Evolutionary conservation across 345 rosid species (phyloP).

Genomic region (Eucalyptus cladocalyx): DNA sequence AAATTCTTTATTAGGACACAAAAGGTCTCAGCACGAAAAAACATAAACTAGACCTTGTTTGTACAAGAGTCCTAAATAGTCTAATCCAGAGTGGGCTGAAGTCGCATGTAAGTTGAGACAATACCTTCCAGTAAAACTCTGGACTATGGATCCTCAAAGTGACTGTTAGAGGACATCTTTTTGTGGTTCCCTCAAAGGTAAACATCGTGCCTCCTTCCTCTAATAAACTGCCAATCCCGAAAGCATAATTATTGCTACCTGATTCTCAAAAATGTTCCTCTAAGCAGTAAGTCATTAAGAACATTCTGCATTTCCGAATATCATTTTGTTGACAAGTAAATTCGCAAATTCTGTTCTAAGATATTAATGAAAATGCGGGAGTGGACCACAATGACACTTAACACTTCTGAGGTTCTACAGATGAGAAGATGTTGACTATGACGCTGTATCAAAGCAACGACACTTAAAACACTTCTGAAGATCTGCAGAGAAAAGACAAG

Average conservation of each 20-base stretch:
- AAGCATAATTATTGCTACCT: neutral
- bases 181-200: constrained; percentile 21
- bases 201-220: constrained; percentile 77
- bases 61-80: neutral
- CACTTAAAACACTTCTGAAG: neutral
- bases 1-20: neutral
- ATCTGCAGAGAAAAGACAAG: neutral
- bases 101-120: neutral
- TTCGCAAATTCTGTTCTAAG: neutral
- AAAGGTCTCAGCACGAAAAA: neutral
- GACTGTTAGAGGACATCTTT: constrained; percentile 30
- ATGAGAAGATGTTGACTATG: neutral
- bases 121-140: constrained; percentile 89
- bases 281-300: neutral
- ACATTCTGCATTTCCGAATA: neutral
- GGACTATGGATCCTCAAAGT: constrained; percentile 62
- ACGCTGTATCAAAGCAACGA: neutral
- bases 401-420: neutral
- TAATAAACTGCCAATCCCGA: constrained; percentile 20
- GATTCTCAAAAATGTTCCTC: neutral
- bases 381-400: neutral
- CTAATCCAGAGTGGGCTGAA: neutral
- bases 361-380: neutral
- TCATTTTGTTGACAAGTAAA: neutral
- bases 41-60: neutral